Conservation (phyloP, 768 basidiomycete species). For the Russula ochroleuca region DNA sequence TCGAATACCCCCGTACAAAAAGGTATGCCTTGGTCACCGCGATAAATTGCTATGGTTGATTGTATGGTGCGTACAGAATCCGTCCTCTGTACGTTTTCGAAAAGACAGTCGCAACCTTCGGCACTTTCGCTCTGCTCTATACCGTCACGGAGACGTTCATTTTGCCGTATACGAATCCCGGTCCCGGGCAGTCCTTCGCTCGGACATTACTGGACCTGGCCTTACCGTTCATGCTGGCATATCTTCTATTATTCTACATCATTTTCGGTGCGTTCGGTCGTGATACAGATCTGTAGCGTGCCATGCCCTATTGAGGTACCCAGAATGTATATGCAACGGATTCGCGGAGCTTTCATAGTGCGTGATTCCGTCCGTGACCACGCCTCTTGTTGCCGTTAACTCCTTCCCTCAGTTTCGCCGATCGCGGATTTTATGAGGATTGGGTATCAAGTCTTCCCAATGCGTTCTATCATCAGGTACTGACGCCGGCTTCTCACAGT, state of each 20-base stretch:
- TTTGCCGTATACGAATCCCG: conserved; percentile 69
- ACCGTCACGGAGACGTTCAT: conserved; percentile 94
- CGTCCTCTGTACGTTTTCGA: conserved; percentile 74
- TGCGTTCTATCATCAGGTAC: background rate
- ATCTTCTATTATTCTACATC: conserved; percentile 81
- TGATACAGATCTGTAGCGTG: background rate
- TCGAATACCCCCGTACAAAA: conserved; percentile 92
- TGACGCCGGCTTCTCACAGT: conserved; percentile 43
- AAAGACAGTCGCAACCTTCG: conserved; percentile 81
- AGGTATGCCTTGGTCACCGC: conserved; percentile 43
- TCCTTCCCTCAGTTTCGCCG: conserved; percentile 70
- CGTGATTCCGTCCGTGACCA: conserved; percentile 30
- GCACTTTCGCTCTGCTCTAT: conserved; percentile 91
- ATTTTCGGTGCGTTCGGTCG: conserved; percentile 58
- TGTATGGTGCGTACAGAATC: conserved; percentile 40
- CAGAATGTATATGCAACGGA: conserved; percentile 94
- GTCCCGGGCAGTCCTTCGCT: conserved; percentile 63
- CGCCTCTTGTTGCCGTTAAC: background rate
- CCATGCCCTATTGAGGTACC: conserved; percentile 13
- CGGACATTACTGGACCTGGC: conserved; percentile 80
- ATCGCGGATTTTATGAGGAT: conserved; percentile 95
- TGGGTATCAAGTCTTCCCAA: conserved; percentile 53
- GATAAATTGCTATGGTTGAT: background rate
- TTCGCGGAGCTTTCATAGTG: conserved; percentile 92
- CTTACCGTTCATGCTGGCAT: conserved; percentile 90